Conservation (phyloP, 2,329 filamentous ascomycete genomes). For the Penicillium italicum region DNA sequence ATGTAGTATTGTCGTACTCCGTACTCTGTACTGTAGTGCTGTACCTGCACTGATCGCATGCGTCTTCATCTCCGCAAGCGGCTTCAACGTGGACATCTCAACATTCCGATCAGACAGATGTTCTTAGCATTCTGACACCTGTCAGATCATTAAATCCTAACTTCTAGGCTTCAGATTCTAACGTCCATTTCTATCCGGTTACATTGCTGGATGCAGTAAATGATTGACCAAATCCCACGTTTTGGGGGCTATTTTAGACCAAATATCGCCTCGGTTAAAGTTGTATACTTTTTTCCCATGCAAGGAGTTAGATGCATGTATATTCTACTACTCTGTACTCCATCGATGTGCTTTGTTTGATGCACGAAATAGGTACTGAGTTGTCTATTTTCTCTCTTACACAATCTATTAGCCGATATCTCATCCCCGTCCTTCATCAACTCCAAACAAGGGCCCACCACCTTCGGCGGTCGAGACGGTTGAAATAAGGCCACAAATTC, state of each 20-base stretch:
- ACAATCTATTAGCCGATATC: neutral
- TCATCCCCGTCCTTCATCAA: slow-evolving; percentile 4
- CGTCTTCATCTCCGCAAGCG: neutral
- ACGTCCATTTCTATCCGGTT: neutral
- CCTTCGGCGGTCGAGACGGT: neutral
- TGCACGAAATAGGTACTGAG: neutral
- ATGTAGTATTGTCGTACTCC: neutral
- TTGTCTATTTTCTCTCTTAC: neutral
- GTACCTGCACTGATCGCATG: neutral
- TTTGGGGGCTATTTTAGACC: neutral
- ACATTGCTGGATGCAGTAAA: neutral
- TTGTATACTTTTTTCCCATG: neutral
- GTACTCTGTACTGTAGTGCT: no score
- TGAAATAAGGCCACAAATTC: neutral
- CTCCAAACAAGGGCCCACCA: slow-evolving; percentile 10
- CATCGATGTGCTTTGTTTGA: neutral
- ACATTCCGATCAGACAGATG: neutral
- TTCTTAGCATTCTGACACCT: neutral
- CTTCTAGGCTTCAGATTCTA: neutral
- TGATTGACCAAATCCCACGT: neutral
- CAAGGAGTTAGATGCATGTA: neutral
- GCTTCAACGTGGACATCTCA: neutral
- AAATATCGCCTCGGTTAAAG: neutral
- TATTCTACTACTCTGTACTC: neutral
- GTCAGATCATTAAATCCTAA: neutral